phyloP scores from a whole-genome alignment of 2,329 filamentous ascomycete genomes.

The Plenodomus tracheiphilus region DNA sequence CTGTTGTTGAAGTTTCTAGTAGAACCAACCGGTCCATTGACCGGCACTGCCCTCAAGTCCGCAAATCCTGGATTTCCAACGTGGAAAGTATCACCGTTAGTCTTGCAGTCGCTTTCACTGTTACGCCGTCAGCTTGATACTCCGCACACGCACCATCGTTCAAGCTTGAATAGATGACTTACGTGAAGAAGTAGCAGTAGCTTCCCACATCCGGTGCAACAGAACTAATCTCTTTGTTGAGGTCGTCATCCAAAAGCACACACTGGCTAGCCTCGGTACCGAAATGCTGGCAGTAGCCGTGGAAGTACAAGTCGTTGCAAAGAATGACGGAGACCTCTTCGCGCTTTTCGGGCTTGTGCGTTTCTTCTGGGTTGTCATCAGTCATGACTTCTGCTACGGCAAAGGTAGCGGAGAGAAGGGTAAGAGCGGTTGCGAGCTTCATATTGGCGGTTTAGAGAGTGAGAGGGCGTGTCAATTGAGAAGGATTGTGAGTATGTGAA shows the following conservation, averaged over 20 bases:
- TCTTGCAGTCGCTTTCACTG: constrained; percentile 12
- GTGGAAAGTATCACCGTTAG: constrained; percentile 17
- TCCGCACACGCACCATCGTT: not conserved
- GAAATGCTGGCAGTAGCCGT: constrained; percentile 17
- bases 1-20: constrained; percentile 19
- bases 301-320: constrained; percentile 17
- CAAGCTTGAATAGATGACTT: not conserved
- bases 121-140: not conserved
- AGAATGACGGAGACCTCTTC: constrained; percentile 9
- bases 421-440: constrained; percentile 7
- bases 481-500: no score
- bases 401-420: constrained; percentile 5
- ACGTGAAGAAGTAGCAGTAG: constrained; percentile 26
- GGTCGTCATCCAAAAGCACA: constrained; percentile 9
- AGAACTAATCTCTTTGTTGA: constrained; percentile 13
- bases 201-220: constrained; percentile 13
- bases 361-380: no score
- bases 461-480: no score
- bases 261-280: not conserved
- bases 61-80: constrained; percentile 13
- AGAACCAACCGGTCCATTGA: constrained; percentile 16
- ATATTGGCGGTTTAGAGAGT: constrained; percentile 1
- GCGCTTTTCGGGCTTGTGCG: constrained; percentile 6
- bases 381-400: constrained; percentile 2
- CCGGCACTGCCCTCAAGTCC: constrained; percentile 11